Base-by-base conservation (phyloP, 2,329 filamentous ascomycete genomes). In the Leptosphaerulina australis region DNA sequence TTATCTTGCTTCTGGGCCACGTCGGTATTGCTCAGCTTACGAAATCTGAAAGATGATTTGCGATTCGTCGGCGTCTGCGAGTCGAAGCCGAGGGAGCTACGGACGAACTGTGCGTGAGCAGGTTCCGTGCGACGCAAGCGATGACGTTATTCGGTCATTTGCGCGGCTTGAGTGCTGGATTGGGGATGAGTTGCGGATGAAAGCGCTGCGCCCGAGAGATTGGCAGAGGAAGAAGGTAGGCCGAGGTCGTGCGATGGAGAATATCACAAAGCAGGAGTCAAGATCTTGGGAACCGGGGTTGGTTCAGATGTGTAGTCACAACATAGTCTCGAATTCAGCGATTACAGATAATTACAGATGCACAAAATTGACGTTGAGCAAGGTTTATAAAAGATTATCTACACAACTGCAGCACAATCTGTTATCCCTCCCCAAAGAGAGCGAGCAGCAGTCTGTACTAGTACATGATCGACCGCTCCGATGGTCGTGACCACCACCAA, bases 61-160 rank as follows among this genome's bases (percentile, higher is more conserved):
- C 43, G 36, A 46, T 43, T 46, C 37, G 36, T 36, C 24, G 36
- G 8, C n/a, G 21, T 14, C 29, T 22, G 17, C 31, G 31, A 46
- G 36, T 46, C 36, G 31, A 36, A n/a, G 48, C 48, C 48, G 24
- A 18, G 48, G 47, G 21, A 5, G 30, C 24, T 30, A 40, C 40
- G 47, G 47, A 46, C 28, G 40, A 43, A 24, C 20, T 18, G 20
- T n/a, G 31, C 17, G 15, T 35, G 21, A 35, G 34, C 28, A 29
- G 44, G 34, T 5, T 28, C 6, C 6, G 25, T 29, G 36, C 22
- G 25, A 29, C 36, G 21, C 28, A 28, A 24, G 28, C 34, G 25
- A 46, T 51, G 48, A 51, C 31, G 41, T 51, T 38, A 44, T 29
- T 34, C 46, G 45, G 39, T 33, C 46, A 25, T 44, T 38, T 25